Evolutionary conservation across 208 protist genomes (phyloP), one percentile per base, ranked within the genome.

Genomic region (Trypanosomatidae sp.): DNA sequence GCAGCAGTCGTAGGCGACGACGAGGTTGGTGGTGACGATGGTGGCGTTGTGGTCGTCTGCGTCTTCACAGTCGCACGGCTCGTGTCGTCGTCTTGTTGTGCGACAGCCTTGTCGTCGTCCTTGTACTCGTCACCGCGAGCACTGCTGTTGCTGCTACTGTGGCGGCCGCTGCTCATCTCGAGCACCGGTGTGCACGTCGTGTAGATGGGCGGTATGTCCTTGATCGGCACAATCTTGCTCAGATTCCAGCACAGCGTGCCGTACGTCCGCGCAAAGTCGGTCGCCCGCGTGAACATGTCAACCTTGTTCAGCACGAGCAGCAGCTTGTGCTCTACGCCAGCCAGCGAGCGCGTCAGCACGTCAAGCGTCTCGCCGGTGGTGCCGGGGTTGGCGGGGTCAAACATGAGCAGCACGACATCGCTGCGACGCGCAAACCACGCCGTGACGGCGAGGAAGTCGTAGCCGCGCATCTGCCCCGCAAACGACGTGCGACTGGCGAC

Each of bases 171-270:
- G n/a, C n/a, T n/a, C n/a, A n/a, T n/a, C n/a, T n/a, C n/a, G n/a
- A n/a, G n/a, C 6, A 61, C 43, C 23, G 56, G 58, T 0, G 70
- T 79, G 46, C 59, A 93, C 16, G 79, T 96, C 4, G 81, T 94
- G 67, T 92, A 94, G 55, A 96, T 91, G 23, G 66, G 77, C 18
- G 88, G 88, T 30, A 94, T 69, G 43, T 96, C 88, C 52, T 96
- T 94, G 57, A 85, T 67, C 20, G 56, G 61, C 47, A 96, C 72
- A 7, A 92, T 79, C 47, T 93, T 93, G 52, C 76, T 78, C 0
- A 93, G 68, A 50, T 93, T 92, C 88, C 88, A 96, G 76, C 84
- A 96, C 4, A 96, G 67, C 3, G 80, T 72, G 10, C 85, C 88
- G 65, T 94, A 93, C 8, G 80, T 69, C 4, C 88, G 54, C 8